Evolutionary conservation across 2,329 filamentous ascomycete species (phyloP), one percentile per base, ranked within the genome.

Genomic region (Pseudocercospora fijiensis): DNA sequence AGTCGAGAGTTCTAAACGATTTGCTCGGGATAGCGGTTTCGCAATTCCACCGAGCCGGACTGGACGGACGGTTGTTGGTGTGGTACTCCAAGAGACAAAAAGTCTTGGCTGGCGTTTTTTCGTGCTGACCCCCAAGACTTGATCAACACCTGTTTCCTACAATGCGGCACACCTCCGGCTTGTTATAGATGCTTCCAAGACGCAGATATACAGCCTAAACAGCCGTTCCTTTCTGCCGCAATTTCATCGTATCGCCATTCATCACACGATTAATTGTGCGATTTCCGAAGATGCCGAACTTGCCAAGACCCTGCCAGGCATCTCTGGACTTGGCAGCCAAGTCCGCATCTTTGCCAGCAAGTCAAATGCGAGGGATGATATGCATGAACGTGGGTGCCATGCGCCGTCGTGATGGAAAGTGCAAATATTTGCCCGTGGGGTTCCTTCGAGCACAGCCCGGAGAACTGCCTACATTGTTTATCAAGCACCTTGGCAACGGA

Each of bases 401-500:
- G 49, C 20, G 49, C 26, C 26, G 24, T n/a, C 11, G 22, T n/a
- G 49, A n/a, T n/a, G n/a, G n/a, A 24, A 49, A 49, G 24, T 49
- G 45, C 45, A 33, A 22, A 41, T n/a, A 18, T 10, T 56, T 22
- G 22, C 53, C 53, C 53, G 41, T 56, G 53, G 53, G 53, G 53
- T 56, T 26, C 16, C 11, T 56, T 37, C 27, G 24, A 37, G 18
- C 22, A 24, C 28, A 28, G 49, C 49, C 26, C 28, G 49, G 49
- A 53, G 28, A 56, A 37, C 9, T 30, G 13, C 26, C 51, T 28
- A 13, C 51, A 16, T 55, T 55, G 51, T n/a, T 41, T 13, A 16
- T 56, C n/a, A 22, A 56, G n/a, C 11, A 18, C 53, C 28, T 56
- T 41, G 53, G 53, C 53, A 30, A 56, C 30, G 52, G 26, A 37